Percentiles rank a stretch among this genome's conserved stretches.
These are phyloP conservation scores for Flaveria robusta DNA, from an alignment of 129 eudicot genomes.

Conservation along the genomic window DNA sequence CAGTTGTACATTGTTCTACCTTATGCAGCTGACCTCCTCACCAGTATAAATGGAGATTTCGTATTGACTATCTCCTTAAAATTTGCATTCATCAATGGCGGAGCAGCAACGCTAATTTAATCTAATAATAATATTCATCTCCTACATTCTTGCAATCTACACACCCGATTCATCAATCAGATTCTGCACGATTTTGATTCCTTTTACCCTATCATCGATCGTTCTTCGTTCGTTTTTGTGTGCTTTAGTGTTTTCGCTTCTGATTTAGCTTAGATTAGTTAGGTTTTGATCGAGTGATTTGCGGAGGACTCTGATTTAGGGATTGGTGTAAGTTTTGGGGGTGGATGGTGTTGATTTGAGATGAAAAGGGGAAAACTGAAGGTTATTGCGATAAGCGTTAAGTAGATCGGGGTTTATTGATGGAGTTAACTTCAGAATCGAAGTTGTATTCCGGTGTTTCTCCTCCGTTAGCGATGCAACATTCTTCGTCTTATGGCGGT, in stretches of 20 bases:
- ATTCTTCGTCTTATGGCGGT: conserved; percentile 27
- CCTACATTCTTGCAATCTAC: not conserved
- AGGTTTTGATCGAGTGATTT: not conserved
- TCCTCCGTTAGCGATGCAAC: conserved; percentile 22
- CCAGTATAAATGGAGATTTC: conserved; percentile 10
- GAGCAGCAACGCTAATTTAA: conserved; percentile 17
- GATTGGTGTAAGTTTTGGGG: conserved; percentile 20
- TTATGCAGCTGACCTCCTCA: conserved; percentile 12
- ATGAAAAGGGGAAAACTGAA: conserved; percentile 32
- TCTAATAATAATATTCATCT: not conserved
- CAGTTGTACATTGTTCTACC: conserved; percentile 15
- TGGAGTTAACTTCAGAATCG: conserved; percentile 30
- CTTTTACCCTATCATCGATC: not conserved
- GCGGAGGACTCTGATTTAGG: conserved; percentile 11
- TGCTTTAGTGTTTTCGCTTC: not conserved
- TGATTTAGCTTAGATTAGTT: not conserved
- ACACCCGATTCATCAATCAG: conserved; percentile 11
- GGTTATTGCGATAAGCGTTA: conserved; percentile 19
- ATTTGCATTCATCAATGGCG: conserved; percentile 29
- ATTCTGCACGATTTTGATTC: not conserved
- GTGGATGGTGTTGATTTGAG: conserved; percentile 20
- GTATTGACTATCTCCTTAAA: conserved; percentile 20
- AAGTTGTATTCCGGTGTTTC: conserved; percentile 36
- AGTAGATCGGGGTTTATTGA: conserved; percentile 26
- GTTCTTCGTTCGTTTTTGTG: conserved; percentile 5